Conservation (phyloP, 208 protist species). For the Balamuthia mandrillaris region DNA sequence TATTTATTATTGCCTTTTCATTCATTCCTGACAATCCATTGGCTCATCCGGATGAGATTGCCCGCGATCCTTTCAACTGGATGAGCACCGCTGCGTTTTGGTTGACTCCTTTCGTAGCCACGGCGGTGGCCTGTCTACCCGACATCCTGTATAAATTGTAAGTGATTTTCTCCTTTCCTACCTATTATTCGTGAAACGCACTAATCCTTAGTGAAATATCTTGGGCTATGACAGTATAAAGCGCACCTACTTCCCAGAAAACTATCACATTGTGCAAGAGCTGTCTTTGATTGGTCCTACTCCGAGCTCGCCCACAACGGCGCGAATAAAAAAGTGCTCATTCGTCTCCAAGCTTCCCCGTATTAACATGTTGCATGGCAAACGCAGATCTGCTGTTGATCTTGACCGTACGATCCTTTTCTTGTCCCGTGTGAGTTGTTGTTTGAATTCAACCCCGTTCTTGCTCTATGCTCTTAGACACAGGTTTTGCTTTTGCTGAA, state of each 20-base stretch:
- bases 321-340: no score
- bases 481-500: constrained; percentile 23
- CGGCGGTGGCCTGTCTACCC: background rate
- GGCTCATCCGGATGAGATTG: background rate
- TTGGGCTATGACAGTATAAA: background rate
- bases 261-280: constrained; percentile 17
- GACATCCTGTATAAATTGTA: constrained; percentile 23
- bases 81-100: background rate
- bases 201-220: background rate
- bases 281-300: no score
- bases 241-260: constrained; percentile 16
- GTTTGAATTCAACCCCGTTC: no score
- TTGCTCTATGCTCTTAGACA: background rate
- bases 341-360: no score
- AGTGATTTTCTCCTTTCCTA: background rate
- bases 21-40: constrained; percentile 19
- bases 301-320: no score
- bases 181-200: background rate
- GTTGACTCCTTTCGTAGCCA: background rate
- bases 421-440: no score
- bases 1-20: background rate
- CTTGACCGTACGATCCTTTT: no score
- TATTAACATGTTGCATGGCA: no score
- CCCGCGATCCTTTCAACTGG: constrained; percentile 27
- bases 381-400: no score